Conservation (phyloP, 768 basidiomycete genomes). For the Suillus placidus region DNA sequence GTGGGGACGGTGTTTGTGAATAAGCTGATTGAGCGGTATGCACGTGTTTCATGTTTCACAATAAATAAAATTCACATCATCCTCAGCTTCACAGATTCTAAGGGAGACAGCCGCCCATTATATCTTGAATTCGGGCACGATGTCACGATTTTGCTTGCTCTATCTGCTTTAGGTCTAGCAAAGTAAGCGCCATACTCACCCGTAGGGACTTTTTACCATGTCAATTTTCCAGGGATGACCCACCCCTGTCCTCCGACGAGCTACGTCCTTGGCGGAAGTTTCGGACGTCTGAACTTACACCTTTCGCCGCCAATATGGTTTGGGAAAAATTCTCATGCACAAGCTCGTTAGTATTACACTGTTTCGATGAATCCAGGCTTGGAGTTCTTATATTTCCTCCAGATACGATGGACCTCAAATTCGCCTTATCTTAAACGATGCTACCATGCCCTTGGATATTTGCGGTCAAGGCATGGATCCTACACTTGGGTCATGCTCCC, state of each 20-base stretch:
- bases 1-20: constrained; percentile 38
- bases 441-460: constrained; percentile 41
- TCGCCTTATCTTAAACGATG: constrained; percentile 44
- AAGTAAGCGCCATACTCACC: constrained; percentile 19
- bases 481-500: constrained; percentile 40
- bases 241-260: constrained; percentile 32
- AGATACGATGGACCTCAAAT: constrained; percentile 41
- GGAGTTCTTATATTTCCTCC: constrained; percentile 8
- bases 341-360: constrained; percentile 29
- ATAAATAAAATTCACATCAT: neutral
- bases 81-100: constrained; percentile 32
- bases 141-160: constrained; percentile 39
- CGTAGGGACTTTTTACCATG: neutral
- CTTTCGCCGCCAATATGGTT: constrained; percentile 47
- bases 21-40: constrained; percentile 37
- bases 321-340: constrained; percentile 46
- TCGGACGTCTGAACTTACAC: constrained; percentile 42
- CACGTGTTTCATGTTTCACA: neutral
- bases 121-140: constrained; percentile 44
- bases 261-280: constrained; percentile 36
- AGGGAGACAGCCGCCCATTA: constrained; percentile 28
- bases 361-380: neutral
- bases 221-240: constrained; percentile 32
- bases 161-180: constrained; percentile 38
- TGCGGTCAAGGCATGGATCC: constrained; percentile 35